Conservation (phyloP, 129 eudicot species). For the Cynara cardunculus region DNA sequence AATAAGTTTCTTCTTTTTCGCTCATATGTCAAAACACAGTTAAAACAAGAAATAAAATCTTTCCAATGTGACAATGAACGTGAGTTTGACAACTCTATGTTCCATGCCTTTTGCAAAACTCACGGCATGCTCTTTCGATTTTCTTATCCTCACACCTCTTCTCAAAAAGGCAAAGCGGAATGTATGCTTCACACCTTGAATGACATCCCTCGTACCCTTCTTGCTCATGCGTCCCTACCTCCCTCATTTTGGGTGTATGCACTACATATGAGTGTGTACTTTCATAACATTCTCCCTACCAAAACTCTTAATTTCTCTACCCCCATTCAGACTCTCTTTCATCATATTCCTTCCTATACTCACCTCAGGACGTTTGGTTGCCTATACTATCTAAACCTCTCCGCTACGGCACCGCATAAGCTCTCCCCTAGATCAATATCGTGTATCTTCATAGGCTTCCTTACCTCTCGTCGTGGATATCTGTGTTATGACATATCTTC, state of each 20-base stretch:
- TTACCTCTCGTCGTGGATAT: background rate
- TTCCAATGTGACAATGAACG: too few relatives aligned
- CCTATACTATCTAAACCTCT: background rate
- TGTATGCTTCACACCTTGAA: too few relatives aligned
- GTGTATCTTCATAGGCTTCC: background rate
- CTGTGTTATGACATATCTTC: background rate
- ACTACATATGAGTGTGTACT: background rate
- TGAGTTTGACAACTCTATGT: background rate
- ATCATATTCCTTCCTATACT: background rate
- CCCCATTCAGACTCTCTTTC: background rate
- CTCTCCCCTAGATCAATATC: background rate
- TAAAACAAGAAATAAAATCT: too few relatives aligned
- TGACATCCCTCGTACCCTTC: too few relatives aligned
- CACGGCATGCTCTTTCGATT: background rate
- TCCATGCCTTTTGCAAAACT: background rate
- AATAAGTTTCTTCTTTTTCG: background rate
- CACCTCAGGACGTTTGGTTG: background rate
- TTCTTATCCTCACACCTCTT: background rate
- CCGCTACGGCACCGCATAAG: background rate
- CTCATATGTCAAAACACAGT: too few relatives aligned
- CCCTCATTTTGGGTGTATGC: background rate
- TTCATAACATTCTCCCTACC: background rate
- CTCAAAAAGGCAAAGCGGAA: background rate
- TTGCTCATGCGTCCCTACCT: too few relatives aligned
- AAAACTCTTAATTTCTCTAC: background rate